Percentiles rank a stretch among this genome's conserved stretches.
These are phyloP conservation scores for Tylopilus cervinicoccineus DNA, from an alignment of 768 basidiomycete genomes.

Conservation along the genomic window DNA sequence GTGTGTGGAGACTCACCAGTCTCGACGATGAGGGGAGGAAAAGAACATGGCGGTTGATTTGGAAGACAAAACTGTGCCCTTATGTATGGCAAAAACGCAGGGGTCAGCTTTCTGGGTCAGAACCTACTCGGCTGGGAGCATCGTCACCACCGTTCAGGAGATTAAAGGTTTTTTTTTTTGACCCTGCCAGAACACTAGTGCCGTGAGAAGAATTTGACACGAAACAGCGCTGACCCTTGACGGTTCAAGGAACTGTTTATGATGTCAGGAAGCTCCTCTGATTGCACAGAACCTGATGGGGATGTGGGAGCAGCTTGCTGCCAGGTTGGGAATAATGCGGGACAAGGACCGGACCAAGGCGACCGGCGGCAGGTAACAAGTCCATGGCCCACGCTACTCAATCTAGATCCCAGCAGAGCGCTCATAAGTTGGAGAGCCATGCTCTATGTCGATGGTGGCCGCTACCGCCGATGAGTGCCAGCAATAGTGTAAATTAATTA, in stretches of 20 bases:
- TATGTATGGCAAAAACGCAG: slow-evolving; percentile 1
- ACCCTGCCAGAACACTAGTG: neutral
- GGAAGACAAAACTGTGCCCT: neutral
- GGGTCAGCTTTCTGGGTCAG: neutral
- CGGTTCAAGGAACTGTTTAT: neutral
- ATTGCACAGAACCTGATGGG: neutral
- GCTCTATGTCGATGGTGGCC: too few relatives aligned
- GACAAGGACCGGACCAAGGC: too few relatives aligned
- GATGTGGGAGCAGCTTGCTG: too few relatives aligned
- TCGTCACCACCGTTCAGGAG: neutral
- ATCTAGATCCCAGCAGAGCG: too few relatives aligned
- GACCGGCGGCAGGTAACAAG: too few relatives aligned
- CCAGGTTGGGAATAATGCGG: neutral
- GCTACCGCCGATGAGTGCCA: too few relatives aligned
- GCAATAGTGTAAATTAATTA: neutral
- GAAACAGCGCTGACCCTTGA: neutral
- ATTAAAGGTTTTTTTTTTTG: neutral
- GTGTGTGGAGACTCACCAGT: slow-evolving; percentile 24
- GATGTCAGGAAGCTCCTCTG: neutral
- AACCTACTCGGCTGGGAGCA: neutral
- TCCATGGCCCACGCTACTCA: neutral
- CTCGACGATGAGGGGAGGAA: slow-evolving; percentile 23
- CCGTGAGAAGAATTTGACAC: slow-evolving; percentile 11
- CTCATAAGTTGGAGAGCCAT: too few relatives aligned
- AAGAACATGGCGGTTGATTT: slow-evolving; percentile 20